Evolutionary conservation across 169 alveolate species (phyloP), one percentile per base, ranked within the genome.

Genomic region (Plasmodium yoelii): DNA sequence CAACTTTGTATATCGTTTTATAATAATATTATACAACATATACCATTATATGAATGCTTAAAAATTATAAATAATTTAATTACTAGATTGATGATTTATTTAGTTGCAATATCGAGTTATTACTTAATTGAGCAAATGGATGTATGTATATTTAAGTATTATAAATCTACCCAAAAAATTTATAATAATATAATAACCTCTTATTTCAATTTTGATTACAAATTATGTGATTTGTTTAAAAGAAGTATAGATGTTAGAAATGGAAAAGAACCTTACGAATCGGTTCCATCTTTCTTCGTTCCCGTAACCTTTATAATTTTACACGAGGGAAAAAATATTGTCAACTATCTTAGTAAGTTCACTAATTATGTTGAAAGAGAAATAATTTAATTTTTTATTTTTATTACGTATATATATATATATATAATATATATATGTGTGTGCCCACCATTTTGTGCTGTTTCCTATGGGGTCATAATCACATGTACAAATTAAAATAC

Each of bases 241-340:
- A 77, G 65, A 42, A 26, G 77, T 22, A 22, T 77, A 28, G 88
- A 77, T 51, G 57, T 64, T 56, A 61, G 57, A 57, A 68, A 53
- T 56, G 72, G 75, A 13, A 53, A 44, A 57, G 88, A 12, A 57
- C 44, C 42, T 6, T 64, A 77, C 44, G 77, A 77, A 77, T 46
- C 63, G 1, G 59, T 77, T 65, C 88, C 88, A 15, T 2, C 88
- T 42, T 77, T 77, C 42, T 77, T 77, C 72, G 34, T 64, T 10
- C 77, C 88, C 19, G 55, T 77, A 39, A 77, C 63, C 39, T 57
- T 77, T 44, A 67, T 77, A 26, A 64, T 77, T 49, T 65, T 77
- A 10, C 88, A 77, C 46, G 88, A 68, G 26, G 88, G 88, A 19
- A 64, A 57, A 57, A 19, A 12, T 47, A 77, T 77, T 19, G 88